Conservation (phyloP, 805 yeast genomes). For the Pichia insulana region DNA sequence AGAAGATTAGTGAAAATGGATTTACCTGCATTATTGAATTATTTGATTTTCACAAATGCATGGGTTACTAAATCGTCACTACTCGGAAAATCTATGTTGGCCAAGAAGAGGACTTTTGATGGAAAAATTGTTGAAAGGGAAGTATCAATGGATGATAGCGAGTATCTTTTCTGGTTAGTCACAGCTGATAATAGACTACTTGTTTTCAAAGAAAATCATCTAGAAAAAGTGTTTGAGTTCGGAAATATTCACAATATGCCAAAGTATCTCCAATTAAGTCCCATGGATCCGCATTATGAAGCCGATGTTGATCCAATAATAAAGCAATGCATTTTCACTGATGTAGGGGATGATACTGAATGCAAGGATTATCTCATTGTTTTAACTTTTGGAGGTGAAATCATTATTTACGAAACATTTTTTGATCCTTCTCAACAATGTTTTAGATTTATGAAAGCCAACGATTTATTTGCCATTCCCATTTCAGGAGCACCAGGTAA, state of each 20-base stretch:
- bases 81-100: slow-evolving; percentile 34
- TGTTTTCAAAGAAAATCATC: slow-evolving; percentile 48
- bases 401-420: slow-evolving; percentile 54
- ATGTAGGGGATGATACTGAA: slow-evolving; percentile 48
- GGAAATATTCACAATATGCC: slow-evolving; percentile 41
- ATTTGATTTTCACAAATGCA: slow-evolving; percentile 55
- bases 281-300: slow-evolving; percentile 40
- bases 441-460: slow-evolving; percentile 34
- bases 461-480: slow-evolving; percentile 33
- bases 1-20: slow-evolving; percentile 23
- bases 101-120: slow-evolving; percentile 20
- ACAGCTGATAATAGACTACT: slow-evolving; percentile 72
- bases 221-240: slow-evolving; percentile 45
- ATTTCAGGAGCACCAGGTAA: slow-evolving; percentile 77
- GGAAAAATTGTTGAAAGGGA: slow-evolving; percentile 20
- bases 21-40: slow-evolving; percentile 28
- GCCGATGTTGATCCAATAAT: slow-evolving; percentile 64
- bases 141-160: slow-evolving; percentile 17
- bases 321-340: slow-evolving; percentile 56
- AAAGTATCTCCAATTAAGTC: slow-evolving; percentile 33
- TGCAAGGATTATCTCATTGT: slow-evolving; percentile 60
- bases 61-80: slow-evolving; percentile 46
- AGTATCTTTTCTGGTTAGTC: slow-evolving; percentile 51
- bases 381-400: slow-evolving; percentile 75
- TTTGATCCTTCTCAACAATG: slow-evolving; percentile 32